These are phyloP conservation scores for Ensete ventricosum DNA, from an alignment of 176 grass and related monocot species.

Conservation along the genomic window DNA sequence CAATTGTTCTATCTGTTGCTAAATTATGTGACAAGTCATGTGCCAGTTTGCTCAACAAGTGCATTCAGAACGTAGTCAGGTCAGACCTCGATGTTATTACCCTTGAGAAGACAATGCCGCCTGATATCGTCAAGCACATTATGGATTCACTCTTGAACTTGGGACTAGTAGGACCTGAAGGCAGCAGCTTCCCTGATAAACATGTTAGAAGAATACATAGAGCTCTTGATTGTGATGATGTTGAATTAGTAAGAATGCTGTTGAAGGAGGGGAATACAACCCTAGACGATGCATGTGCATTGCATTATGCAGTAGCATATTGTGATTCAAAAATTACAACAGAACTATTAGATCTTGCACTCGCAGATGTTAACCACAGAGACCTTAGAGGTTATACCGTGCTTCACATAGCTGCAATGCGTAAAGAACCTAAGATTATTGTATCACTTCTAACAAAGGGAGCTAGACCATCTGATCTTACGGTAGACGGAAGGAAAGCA, in stretches of 20 bases:
- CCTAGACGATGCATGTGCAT: slow-evolving; percentile 72
- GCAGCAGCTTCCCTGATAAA: slow-evolving; percentile 43
- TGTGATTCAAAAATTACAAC: slow-evolving; percentile 84
- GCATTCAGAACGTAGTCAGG: slow-evolving; percentile 50
- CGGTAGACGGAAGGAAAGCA: slow-evolving; percentile 70
- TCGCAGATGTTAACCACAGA: slow-evolving; percentile 81
- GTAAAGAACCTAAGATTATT: slow-evolving; percentile 86
- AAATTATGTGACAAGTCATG: slow-evolving; percentile 63
- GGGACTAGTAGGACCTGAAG: slow-evolving; percentile 34
- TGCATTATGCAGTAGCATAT: slow-evolving; percentile 88
- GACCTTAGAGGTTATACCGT: slow-evolving; percentile 78
- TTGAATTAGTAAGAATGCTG: slow-evolving; percentile 82
- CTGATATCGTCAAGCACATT: slow-evolving; percentile 51
- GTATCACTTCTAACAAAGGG: slow-evolving; percentile 89
- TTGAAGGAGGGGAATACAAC: slow-evolving; percentile 73
- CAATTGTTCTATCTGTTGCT: slow-evolving; percentile 56
- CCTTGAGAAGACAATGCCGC: slow-evolving; percentile 59
- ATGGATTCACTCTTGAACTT: slow-evolving; percentile 37
- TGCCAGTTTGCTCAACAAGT: slow-evolving; percentile 38
- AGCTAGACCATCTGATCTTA: slow-evolving; percentile 55
- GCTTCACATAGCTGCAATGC: slow-evolving; percentile 68
- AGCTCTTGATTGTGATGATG: slow-evolving; percentile 75
- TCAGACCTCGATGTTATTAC: slow-evolving; percentile 63
- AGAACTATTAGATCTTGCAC: slow-evolving; percentile 69
- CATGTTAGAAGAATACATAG: slow-evolving; percentile 62